Conservation (phyloP, 805 yeast genomes). For the Nakazawaea pomicola region DNA sequence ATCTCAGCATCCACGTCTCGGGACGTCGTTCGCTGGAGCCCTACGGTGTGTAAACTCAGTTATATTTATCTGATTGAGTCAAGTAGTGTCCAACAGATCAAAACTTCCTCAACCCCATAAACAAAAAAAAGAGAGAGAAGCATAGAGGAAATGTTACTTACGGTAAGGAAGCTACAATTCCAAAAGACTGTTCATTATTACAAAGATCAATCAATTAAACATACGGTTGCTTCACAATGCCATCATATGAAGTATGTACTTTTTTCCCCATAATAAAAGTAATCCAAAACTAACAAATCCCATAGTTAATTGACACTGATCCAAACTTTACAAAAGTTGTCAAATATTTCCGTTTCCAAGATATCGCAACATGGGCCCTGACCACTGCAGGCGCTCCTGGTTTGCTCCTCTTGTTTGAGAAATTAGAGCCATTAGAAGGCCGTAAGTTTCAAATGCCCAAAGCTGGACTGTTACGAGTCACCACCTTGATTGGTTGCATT, state of each 20-base stretch:
- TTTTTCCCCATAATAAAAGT: neutral
- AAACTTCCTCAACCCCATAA: too few relatives aligned
- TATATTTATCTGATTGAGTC: too few relatives aligned
- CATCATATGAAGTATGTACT: neutral
- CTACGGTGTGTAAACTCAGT: too few relatives aligned
- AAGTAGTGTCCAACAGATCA: too few relatives aligned
- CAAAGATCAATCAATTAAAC: neutral
- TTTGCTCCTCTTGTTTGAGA: slow-evolving; percentile 37
- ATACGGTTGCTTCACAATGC: neutral
- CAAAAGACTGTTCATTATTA: too few relatives aligned
- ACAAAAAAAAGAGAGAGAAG: too few relatives aligned
- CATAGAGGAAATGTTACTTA: too few relatives aligned
- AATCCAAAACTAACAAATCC: slow-evolving; percentile 1
- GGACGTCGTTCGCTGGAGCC: too few relatives aligned
- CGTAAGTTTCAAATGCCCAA: slow-evolving; percentile 44
- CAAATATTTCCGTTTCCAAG: slow-evolving; percentile 64
- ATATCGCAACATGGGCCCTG: slow-evolving; percentile 47
- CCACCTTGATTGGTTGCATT: slow-evolving; percentile 55
- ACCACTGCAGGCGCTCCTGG: slow-evolving; percentile 47
- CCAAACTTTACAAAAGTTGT: slow-evolving; percentile 74
- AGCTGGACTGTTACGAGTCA: slow-evolving; percentile 50
- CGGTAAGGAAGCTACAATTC: too few relatives aligned
- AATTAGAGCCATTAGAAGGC: slow-evolving; percentile 42
- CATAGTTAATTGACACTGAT: slow-evolving; percentile 66
- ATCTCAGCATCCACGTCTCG: too few relatives aligned